Percentiles rank a stretch among this genome's conserved stretches.
These are phyloP conservation scores for Suillus clintonianus DNA, from an alignment of 768 basidiomycete species.

Conservation along the genomic window DNA sequence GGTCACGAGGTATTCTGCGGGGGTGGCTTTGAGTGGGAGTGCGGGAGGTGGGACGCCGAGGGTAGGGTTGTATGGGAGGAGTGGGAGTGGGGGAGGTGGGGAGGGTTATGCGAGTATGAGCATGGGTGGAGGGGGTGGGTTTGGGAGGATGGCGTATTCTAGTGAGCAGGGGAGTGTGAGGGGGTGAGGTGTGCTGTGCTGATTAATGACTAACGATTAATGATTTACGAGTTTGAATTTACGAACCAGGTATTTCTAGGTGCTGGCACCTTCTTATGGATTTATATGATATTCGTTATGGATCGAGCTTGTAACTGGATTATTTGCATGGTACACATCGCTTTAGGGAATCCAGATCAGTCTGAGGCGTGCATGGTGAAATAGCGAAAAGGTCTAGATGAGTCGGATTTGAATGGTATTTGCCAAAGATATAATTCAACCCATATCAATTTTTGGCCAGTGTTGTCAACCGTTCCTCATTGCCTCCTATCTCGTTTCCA, in stretches of 20 bases:
- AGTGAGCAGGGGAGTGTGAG: slow-evolving; percentile 1
- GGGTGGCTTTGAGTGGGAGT: background rate
- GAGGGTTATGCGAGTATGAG: background rate
- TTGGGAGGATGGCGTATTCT: background rate
- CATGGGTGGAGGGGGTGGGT: background rate
- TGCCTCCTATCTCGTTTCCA: too few species aligned
- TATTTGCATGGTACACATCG: too few species aligned
- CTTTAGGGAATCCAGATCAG: background rate
- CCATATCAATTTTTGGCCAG: too few species aligned
- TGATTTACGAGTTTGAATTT: background rate
- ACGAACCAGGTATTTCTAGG: background rate
- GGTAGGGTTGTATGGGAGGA: background rate
- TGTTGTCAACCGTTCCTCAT: too few species aligned
- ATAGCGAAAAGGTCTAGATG: too few species aligned
- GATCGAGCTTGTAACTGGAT: background rate
- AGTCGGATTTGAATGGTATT: too few species aligned
- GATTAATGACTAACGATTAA: background rate
- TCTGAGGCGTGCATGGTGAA: too few species aligned
- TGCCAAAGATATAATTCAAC: too few species aligned
- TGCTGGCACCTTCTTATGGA: background rate
- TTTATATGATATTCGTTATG: background rate
- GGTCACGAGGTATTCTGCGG: background rate
- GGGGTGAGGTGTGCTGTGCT: background rate
- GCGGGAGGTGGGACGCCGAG: background rate
- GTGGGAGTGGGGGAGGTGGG: background rate